These are phyloP conservation scores for Umbelopsis sp. DNA, from an alignment of 192 early-diverging fungal species.

Conservation along the genomic window DNA sequence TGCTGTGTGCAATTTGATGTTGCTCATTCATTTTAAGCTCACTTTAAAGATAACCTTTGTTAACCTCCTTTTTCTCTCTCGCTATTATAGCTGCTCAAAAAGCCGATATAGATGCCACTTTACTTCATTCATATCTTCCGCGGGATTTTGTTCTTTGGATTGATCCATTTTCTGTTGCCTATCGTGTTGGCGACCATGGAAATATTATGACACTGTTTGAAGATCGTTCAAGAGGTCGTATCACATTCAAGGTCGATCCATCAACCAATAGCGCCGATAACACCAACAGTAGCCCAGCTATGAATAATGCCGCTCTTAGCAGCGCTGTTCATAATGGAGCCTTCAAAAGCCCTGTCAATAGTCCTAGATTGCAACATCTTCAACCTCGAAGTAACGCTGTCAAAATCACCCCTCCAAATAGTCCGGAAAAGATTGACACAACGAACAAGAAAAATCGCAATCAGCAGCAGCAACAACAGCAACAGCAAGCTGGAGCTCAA, in stretches of 20 bases:
- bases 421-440: slow-evolving; percentile 26
- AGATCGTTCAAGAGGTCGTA: slow-evolving; percentile 49
- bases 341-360: slow-evolving; percentile 26
- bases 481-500: slow-evolving; percentile 15
- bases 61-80: slow-evolving; percentile 5
- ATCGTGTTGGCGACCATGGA: slow-evolving; percentile 74
- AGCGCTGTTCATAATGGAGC: neutral
- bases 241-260: slow-evolving; percentile 35
- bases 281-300: neutral
- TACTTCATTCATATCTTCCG: slow-evolving; percentile 60
- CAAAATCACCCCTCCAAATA: slow-evolving; percentile 39
- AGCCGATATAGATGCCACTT: slow-evolving; percentile 44
- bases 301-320: neutral
- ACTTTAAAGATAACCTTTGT: neutral
- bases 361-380: slow-evolving; percentile 33
- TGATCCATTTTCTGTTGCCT: slow-evolving; percentile 72
- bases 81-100: slow-evolving; percentile 50
- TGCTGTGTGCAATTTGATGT: neutral
- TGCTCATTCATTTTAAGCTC: neutral
- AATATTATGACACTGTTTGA: slow-evolving; percentile 67
- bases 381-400: slow-evolving; percentile 39
- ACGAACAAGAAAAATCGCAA: slow-evolving; percentile 5
- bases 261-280: neutral
- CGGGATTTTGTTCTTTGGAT: slow-evolving; percentile 75
- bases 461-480: slow-evolving; percentile 3